phyloP scores from a whole-genome alignment of 78 protist genomes.

The Dictyostelium purpureum region DNA sequence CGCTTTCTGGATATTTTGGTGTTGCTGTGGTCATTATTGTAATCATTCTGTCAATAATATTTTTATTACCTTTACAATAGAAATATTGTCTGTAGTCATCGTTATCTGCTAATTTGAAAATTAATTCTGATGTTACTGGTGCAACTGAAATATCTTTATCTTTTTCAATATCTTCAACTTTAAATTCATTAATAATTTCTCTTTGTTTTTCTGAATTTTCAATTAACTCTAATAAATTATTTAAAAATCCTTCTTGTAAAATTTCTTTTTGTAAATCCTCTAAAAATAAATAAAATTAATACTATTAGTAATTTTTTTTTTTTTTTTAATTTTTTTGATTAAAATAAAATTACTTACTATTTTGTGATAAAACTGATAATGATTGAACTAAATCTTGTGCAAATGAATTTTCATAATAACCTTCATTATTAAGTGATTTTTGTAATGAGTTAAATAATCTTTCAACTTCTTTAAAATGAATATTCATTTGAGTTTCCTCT shows the following conservation, averaged over 20 bases:
- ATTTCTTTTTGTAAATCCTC: conserved; percentile 23
- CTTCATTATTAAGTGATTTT: conserved; percentile 27
- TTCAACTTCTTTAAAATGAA: background rate
- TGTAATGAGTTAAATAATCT: background rate
- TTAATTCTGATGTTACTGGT: conserved; percentile 36
- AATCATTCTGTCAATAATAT: conserved; percentile 31
- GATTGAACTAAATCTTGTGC: conserved; percentile 14
- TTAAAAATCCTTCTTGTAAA: conserved; percentile 42
- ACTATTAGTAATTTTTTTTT: background rate
- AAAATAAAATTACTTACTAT: conserved; percentile 11
- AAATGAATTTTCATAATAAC: conserved; percentile 54
- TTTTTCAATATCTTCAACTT: conserved; percentile 26
- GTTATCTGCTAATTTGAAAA: conserved; percentile 29
- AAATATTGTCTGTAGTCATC: conserved; percentile 33
- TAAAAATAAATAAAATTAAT: background rate
- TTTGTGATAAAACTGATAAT: background rate
- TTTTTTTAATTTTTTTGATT: background rate
- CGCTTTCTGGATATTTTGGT: conserved; percentile 25
- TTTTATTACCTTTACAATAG: background rate
- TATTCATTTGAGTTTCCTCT: conserved; percentile 1
- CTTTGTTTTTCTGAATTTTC: conserved; percentile 29
- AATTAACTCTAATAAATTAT: conserved; percentile 22
- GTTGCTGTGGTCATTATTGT: conserved; percentile 19
- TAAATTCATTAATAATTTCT: conserved; percentile 24
- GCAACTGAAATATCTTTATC: conserved; percentile 47